phyloP scores from a whole-genome alignment of 805 yeast species.

The Zygoascus ofunaensis region DNA sequence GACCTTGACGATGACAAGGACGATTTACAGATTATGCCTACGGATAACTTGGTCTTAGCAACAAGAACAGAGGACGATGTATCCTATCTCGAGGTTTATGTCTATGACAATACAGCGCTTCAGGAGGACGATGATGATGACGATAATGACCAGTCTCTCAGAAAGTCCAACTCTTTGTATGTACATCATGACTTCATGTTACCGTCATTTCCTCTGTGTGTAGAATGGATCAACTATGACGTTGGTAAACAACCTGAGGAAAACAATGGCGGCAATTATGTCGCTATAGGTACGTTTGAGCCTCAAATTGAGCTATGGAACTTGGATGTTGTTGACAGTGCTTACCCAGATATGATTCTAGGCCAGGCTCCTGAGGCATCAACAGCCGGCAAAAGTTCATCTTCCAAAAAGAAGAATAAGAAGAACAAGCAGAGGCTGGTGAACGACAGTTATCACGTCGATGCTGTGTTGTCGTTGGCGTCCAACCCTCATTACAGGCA shows the following conservation, averaged over 20 bases:
- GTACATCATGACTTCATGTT: slow-evolving; percentile 96
- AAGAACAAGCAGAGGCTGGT: slow-evolving; percentile 41
- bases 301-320: slow-evolving; percentile 98
- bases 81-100: slow-evolving; percentile 84
- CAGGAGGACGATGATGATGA: slow-evolving; percentile 65
- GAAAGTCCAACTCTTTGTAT: slow-evolving; percentile 49
- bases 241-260: slow-evolving; percentile 37
- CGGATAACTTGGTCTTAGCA: slow-evolving; percentile 82
- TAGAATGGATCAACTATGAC: slow-evolving; percentile 83
- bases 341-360: slow-evolving; percentile 86
- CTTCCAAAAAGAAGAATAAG: slow-evolving; percentile 39
- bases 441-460: slow-evolving; percentile 75
- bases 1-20: slow-evolving; percentile 70
- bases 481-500: slow-evolving; percentile 76
- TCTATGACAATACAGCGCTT: slow-evolving; percentile 89
- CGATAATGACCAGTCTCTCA: slow-evolving; percentile 46
- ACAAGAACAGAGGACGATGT: slow-evolving; percentile 95
- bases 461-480: slow-evolving; percentile 81
- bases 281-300: slow-evolving; percentile 94
- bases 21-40: slow-evolving; percentile 78
- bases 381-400: slow-evolving; percentile 19
- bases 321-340: slow-evolving; percentile 82
- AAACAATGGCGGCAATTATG: slow-evolving; percentile 70
- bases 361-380: slow-evolving; percentile 59
- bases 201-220: slow-evolving; percentile 93